These are phyloP conservation scores for Hanseniaspora lachancei DNA, from an alignment of 805 yeast genomes.

Conservation along the genomic window DNA sequence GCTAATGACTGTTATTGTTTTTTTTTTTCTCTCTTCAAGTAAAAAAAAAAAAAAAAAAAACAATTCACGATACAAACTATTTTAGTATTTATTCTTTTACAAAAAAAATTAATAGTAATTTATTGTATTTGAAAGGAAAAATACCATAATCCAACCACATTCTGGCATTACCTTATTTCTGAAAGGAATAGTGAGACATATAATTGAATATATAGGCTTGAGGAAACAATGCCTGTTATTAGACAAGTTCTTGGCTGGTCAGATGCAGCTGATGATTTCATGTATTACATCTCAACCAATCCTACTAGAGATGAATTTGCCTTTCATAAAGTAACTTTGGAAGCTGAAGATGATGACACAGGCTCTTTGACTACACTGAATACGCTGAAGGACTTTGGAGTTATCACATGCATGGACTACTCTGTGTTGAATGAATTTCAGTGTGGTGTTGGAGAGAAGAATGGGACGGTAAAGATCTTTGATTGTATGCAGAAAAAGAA, in stretches of 20 bases:
- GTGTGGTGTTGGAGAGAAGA: conserved; percentile 61
- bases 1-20: neutral
- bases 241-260: conserved; percentile 13
- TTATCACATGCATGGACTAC: conserved; percentile 54
- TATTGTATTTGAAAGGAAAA: no score
- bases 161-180: no score
- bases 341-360: conserved; percentile 35
- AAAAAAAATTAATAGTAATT: no score
- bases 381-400: conserved; percentile 51
- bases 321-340: conserved; percentile 43
- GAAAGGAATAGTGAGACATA: no score
- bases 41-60: neutral
- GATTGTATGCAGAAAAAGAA: conserved; percentile 33
- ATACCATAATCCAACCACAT: no score
- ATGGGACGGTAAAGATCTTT: conserved; percentile 52
- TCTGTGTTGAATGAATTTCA: conserved; percentile 44
- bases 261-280: conserved; percentile 22
- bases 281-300: conserved; percentile 42
- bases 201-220: no score
- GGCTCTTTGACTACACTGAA: conserved; percentile 40
- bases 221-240: conserved; percentile 20
- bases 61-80: no score
- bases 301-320: conserved; percentile 74
- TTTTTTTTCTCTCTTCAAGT: neutral
- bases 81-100: no score